Conservation (phyloP, 139 green algal genomes). For the Nannochloris sp. region DNA sequence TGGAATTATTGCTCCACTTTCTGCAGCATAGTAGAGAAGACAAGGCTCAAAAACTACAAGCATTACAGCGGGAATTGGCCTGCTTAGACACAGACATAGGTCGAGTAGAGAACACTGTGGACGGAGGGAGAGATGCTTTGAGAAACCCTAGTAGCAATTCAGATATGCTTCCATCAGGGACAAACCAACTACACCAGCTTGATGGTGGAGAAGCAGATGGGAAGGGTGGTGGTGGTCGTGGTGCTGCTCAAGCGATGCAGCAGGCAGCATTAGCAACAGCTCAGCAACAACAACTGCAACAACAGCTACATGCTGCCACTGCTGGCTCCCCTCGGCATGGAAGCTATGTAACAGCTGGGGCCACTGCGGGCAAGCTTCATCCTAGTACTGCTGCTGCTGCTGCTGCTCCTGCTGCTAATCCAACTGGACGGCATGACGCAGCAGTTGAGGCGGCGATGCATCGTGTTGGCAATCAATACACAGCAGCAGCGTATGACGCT, state of each 20-base stretch:
- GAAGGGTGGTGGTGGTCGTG: not conserved
- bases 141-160: not conserved
- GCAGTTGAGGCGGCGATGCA: not conserved
- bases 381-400: not conserved
- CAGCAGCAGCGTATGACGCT: not conserved
- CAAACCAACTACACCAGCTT: not conserved
- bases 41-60: slow-evolving; percentile 28
- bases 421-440: not conserved
- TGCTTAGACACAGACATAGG: slow-evolving; percentile 53
- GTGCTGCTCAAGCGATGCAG: not conserved
- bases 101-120: slow-evolving; percentile 17
- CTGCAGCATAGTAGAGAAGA: slow-evolving; percentile 40
- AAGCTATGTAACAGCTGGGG: not conserved
- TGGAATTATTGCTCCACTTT: slow-evolving; percentile 75
- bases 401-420: slow-evolving; percentile 13
- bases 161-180: not conserved
- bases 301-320: too few relatives aligned
- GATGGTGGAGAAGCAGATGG: not conserved
- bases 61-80: slow-evolving; percentile 48
- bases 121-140: not conserved
- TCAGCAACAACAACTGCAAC: not conserved
- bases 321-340: too few relatives aligned
- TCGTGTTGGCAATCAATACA: not conserved
- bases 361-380: not conserved
- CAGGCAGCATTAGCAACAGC: not conserved